Evolutionary conservation across 345 rosid species (phyloP), one percentile per base, ranked within the genome.

Genomic region (Boechera divaricarpa): DNA sequence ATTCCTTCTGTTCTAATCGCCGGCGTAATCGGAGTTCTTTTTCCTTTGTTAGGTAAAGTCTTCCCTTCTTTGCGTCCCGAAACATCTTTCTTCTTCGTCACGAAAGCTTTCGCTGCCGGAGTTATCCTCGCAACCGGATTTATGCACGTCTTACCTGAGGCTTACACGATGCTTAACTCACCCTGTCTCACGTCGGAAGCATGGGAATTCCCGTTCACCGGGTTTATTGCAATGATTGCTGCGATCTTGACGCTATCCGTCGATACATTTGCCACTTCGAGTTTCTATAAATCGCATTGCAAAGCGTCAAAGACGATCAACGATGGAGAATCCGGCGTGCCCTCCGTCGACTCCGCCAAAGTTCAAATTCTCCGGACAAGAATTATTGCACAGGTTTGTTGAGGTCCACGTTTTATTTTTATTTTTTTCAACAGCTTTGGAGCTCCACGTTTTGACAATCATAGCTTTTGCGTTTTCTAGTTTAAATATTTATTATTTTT

Each of bases 61-160:
- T 39, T 77, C 63, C 81, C 79, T 73, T 56, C 78, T 61, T 18
- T 77, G 24, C 75, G 78, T 18, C 82, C 88, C 5, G 82, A 81
- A n/a, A 81, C 78, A 5, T 21, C 51, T 39, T 58, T 81, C 24
- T 84, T 84, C 71, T 84, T 86, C 55, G 0, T 85, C 55, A 69
- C 85, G 5, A 86, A 83, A 73, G 84, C 90, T 9, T 84, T 85
- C 4, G 86, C 88, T 0, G 90, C 77, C 16, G 90, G 90, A 10
- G 87, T 86, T n/a, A 86, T 86, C 10, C 56, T 84, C 0, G 64
- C 86, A 1, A 86, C 89, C 0, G 87, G 83, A 2, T 79, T 86
- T 24, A 70, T 86, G 64, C 87, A 86, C 53, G 76, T 84, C 1
- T 70, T 85, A 39, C 85, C 88, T 0, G 86, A 86, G 33, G 88